These are phyloP conservation scores for Tricholoma terreum DNA, from an alignment of 768 basidiomycete species.

Conservation along the genomic window DNA sequence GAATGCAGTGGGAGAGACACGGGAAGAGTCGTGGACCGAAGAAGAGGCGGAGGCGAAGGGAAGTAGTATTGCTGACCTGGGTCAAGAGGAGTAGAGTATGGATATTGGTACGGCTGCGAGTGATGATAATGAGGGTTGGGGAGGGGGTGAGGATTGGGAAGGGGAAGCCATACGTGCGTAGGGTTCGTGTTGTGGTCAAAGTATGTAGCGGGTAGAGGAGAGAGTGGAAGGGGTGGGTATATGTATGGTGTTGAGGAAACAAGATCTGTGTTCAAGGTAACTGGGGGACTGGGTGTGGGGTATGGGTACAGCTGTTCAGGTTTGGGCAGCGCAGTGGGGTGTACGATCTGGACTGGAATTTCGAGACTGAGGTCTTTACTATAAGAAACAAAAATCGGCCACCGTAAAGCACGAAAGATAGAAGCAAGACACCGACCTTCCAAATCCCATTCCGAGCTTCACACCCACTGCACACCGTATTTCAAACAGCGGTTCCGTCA, in stretches of 20 bases:
- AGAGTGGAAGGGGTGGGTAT: conserved; percentile 31
- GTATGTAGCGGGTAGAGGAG: conserved; percentile 26
- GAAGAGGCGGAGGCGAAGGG: conserved; percentile 22
- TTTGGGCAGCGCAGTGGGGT: conserved; percentile 50
- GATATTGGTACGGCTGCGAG: conserved; percentile 26
- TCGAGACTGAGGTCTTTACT: conserved; percentile 72
- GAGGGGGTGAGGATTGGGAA: background rate
- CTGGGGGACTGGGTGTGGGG: conserved; percentile 21
- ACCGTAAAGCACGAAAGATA: conserved; percentile 1
- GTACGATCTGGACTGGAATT: conserved; percentile 62
- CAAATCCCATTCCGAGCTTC: conserved; percentile 67
- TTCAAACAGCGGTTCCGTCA: conserved; percentile 61
- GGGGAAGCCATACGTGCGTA: conserved; percentile 44
- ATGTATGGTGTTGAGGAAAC: conserved; percentile 25
- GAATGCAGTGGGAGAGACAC: conserved; percentile 9
- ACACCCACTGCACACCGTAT: conserved; percentile 61
- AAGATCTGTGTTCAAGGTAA: conserved; percentile 33
- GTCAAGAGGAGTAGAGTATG: conserved; percentile 21
- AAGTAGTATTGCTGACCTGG: conserved; percentile 32
- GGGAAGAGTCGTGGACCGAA: background rate
- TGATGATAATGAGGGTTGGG: conserved; percentile 13
- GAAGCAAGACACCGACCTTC: conserved; percentile 45
- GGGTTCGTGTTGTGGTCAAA: conserved; percentile 33
- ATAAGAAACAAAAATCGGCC: conserved; percentile 8
- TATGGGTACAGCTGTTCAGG: conserved; percentile 24